These are phyloP conservation scores for Hevea brasiliensis DNA, from an alignment of 345 rosid species.

Conservation along the genomic window DNA sequence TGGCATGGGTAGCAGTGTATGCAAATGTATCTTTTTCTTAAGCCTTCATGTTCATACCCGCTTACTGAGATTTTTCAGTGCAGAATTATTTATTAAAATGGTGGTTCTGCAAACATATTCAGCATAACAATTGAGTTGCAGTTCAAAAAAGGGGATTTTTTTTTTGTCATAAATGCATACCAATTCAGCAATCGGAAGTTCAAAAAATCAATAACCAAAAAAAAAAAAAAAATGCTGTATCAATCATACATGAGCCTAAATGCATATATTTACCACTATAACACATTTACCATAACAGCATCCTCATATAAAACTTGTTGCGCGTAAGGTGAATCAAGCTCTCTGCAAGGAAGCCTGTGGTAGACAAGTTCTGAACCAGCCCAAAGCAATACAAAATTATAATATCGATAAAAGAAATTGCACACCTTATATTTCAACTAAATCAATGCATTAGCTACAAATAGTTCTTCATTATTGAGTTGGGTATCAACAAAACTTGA, in stretches of 20 bases:
- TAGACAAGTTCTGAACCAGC: slow-evolving; percentile 62
- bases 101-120: background rate
- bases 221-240: too few species aligned
- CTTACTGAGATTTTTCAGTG: background rate
- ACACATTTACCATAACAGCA: slow-evolving; percentile 55
- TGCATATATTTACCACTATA: background rate
- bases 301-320: slow-evolving; percentile 65
- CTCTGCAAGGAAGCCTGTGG: slow-evolving; percentile 90
- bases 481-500: slow-evolving; percentile 43
- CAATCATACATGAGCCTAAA: background rate
- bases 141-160: too few species aligned
- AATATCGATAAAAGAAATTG: background rate
- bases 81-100: background rate
- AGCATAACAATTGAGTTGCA: background rate
- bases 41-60: background rate
- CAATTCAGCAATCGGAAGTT: background rate
- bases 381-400: slow-evolving; percentile 29
- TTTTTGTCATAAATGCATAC: background rate
- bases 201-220: too few species aligned
- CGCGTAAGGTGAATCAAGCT: slow-evolving; percentile 61
- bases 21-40: background rate
- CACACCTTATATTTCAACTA: background rate
- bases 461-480: background rate
- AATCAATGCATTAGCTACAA: background rate
- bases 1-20: background rate